Evolutionary conservation across 768 basidiomycete genomes (phyloP).

Genomic region (Calocybe indica): DNA sequence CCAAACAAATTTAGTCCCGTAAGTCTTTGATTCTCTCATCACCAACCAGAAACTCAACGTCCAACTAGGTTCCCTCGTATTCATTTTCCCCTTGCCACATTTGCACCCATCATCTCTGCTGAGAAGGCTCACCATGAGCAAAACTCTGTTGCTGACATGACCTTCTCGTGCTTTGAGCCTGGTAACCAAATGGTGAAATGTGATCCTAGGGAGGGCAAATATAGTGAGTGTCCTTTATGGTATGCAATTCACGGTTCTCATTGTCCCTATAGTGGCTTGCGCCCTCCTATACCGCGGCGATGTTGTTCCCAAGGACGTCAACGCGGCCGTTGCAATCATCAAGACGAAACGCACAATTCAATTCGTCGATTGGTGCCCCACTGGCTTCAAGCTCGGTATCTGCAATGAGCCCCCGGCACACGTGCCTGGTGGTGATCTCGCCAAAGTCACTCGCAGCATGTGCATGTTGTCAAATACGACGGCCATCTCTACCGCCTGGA

Average conservation of each 20-base stretch:
- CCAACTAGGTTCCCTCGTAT: conserved; percentile 84
- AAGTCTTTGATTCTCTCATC: conserved; percentile 43
- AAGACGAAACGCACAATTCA: conserved; percentile 98
- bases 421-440: conserved; percentile 93
- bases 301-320: conserved; percentile 94
- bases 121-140: conserved; percentile 96
- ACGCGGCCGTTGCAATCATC: conserved; percentile 87
- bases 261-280: conserved; percentile 67
- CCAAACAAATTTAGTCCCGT: conserved; percentile 98
- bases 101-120: conserved; percentile 88
- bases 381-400: conserved; percentile 97
- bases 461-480: conserved; percentile 98
- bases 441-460: conserved; percentile 87
- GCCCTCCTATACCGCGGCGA: conserved; percentile 92
- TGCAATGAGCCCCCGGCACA: conserved; percentile 94
- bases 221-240: conserved; percentile 53
- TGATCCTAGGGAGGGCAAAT: conserved; percentile 97
- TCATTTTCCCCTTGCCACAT: conserved; percentile 97
- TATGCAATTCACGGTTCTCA: conserved; percentile 5
- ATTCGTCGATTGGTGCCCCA: conserved; percentile 98
- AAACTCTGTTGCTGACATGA: conserved; percentile 98
- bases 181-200: conserved; percentile 96
- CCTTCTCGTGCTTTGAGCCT: conserved; percentile 94
- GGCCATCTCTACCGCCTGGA: conserved; percentile 93
- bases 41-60: neutral